phyloP scores from a whole-genome alignment of 2,329 filamentous ascomycete genomes.

The Bipolaris cookei region DNA sequence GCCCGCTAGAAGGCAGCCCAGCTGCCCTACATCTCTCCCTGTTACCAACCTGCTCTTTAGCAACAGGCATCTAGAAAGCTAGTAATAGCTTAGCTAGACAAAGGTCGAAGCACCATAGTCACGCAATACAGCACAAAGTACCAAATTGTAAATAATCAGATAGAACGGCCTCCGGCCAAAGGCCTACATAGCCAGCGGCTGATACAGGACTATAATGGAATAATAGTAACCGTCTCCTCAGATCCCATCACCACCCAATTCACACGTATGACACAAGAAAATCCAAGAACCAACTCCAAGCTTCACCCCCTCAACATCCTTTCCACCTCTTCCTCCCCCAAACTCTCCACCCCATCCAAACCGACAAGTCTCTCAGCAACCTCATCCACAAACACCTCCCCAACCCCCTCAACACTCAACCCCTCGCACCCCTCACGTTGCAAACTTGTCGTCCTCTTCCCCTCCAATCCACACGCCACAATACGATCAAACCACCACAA shows the following conservation, averaged over 20 bases:
- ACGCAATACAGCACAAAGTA: no score
- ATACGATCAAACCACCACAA: slow-evolving; percentile 73
- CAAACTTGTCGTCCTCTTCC: slow-evolving; percentile 79
- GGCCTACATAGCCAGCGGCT: no score
- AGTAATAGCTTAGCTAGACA: no score
- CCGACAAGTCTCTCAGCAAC: slow-evolving; percentile 41
- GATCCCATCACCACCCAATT: neutral
- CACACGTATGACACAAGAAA: neutral
- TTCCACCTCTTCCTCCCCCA: slow-evolving; percentile 22
- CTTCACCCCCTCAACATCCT: slow-evolving; percentile 1
- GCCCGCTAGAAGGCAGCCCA: no score
- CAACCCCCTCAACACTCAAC: slow-evolving; percentile 49
- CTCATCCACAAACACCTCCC: slow-evolving; percentile 50
- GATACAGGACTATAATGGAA: no score
- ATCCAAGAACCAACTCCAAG: neutral
- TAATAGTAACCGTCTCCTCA: neutral
- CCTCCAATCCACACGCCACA: slow-evolving; percentile 86
- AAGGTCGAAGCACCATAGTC: no score
- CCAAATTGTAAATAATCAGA: no score
- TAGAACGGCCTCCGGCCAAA: no score
- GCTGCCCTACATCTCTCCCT: no score
- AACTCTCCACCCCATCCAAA: slow-evolving; percentile 29
- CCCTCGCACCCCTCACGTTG: slow-evolving; percentile 57
- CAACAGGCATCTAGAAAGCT: no score
- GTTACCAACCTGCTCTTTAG: no score